Conservation (phyloP, 2,329 filamentous ascomycete species). For the Ceratocystis papillata region DNA sequence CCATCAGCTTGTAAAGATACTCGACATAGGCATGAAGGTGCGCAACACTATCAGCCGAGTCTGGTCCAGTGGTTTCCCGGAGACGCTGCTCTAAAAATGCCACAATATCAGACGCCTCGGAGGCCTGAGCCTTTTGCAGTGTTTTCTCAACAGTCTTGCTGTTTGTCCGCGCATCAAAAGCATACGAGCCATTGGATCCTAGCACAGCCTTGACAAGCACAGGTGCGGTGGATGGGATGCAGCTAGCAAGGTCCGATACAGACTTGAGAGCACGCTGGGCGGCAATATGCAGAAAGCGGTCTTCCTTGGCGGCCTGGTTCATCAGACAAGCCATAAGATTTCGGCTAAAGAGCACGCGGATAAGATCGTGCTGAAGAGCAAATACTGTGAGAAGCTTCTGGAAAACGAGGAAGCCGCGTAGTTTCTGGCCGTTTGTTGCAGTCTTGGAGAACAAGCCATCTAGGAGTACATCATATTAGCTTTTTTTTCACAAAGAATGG, state of each 20-base stretch:
- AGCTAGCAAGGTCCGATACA: constrained; percentile 54
- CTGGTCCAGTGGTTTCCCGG: constrained; percentile 21
- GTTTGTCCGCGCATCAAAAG: constrained; percentile 78
- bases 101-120: constrained; percentile 46
- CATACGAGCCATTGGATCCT: constrained; percentile 56
- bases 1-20: constrained; percentile 45
- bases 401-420: constrained; percentile 82
- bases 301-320: constrained; percentile 68
- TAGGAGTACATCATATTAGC: constrained; percentile 30
- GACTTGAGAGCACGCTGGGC: constrained; percentile 65
- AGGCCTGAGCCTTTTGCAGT: constrained; percentile 47
- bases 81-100: constrained; percentile 39
- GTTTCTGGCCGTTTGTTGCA: constrained; percentile 80
- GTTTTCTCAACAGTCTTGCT: constrained; percentile 73
- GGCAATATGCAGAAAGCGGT: constrained; percentile 68
- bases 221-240: constrained; percentile 48
- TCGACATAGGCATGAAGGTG: constrained; percentile 41
- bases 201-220: constrained; percentile 58
- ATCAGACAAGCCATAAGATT: constrained; percentile 74
- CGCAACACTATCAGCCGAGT: constrained; percentile 18
- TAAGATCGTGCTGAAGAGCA: constrained; percentile 38
- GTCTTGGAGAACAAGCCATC: constrained; percentile 73
- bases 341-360: constrained; percentile 59
- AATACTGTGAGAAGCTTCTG: constrained; percentile 56
- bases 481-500: background rate